Conservation (phyloP, 768 basidiomycete genomes). For the Kwoniella sp. region DNA sequence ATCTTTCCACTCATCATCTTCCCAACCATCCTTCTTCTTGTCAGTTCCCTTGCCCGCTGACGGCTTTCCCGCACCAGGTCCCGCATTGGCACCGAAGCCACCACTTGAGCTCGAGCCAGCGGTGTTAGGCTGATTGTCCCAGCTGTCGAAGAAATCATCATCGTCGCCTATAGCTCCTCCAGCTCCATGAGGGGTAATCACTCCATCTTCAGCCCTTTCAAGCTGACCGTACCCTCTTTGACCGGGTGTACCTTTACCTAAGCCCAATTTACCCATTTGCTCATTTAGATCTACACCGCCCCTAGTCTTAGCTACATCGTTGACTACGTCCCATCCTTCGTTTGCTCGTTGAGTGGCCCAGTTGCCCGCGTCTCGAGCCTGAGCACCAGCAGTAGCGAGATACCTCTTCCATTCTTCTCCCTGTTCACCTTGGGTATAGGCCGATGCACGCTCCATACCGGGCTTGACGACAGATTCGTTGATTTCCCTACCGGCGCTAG, state of each 20-base stretch:
- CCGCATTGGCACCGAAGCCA: too few relatives aligned
- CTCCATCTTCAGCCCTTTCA: slow-evolving; percentile 45
- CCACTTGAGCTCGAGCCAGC: slow-evolving; percentile 33
- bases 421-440: slow-evolving; percentile 17
- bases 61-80: background rate
- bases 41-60: background rate
- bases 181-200: slow-evolving; percentile 33
- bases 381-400: slow-evolving; percentile 17
- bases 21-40: slow-evolving; percentile 37
- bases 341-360: slow-evolving; percentile 47
- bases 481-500: slow-evolving; percentile 69
- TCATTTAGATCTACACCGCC: slow-evolving; percentile 85
- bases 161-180: slow-evolving; percentile 58
- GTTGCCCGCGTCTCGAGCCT: slow-evolving; percentile 34
- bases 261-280: slow-evolving; percentile 69
- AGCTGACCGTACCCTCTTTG: slow-evolving; percentile 44
- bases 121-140: slow-evolving; percentile 45
- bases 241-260: slow-evolving; percentile 46
- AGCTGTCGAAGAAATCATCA: slow-evolving; percentile 66
- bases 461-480: slow-evolving; percentile 89
- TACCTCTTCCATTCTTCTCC: slow-evolving; percentile 40
- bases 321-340: slow-evolving; percentile 49
- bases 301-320: slow-evolving; percentile 61
- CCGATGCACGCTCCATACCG: slow-evolving; percentile 69
- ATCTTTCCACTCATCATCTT: slow-evolving; percentile 72